phyloP scores from a whole-genome alignment of 106 monocot genomes.

The Hemerocallis citrina region DNA sequence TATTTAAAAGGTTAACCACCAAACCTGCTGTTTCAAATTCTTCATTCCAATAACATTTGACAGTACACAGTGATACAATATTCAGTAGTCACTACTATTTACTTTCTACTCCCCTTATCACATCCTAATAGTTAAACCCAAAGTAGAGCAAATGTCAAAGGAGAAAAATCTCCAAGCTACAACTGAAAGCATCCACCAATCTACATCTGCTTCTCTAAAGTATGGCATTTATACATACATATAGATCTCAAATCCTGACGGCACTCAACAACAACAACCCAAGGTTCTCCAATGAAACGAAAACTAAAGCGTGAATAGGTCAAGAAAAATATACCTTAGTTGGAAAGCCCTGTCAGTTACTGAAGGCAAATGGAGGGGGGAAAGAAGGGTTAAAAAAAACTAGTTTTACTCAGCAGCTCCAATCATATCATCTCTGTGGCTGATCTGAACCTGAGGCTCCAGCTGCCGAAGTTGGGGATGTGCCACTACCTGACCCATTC shows the following conservation, averaged over 20 bases:
- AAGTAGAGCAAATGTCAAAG: too few relatives aligned
- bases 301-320: not conserved
- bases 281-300: not conserved
- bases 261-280: not conserved
- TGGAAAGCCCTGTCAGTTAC: not conserved
- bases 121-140: too few relatives aligned
- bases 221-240: not conserved
- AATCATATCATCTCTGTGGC: not conserved
- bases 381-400: not conserved
- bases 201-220: not conserved
- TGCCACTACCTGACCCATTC: constrained; percentile 54
- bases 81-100: not conserved
- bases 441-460: constrained; percentile 51
- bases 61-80: not conserved
- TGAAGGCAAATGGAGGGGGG: not conserved
- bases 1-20: too few relatives aligned
- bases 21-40: not conserved
- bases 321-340: constrained; percentile 5
- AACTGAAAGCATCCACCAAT: not conserved
- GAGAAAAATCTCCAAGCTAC: too few relatives aligned
- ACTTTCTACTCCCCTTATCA: not conserved
- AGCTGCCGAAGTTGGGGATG: constrained; percentile 18
- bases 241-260: not conserved
- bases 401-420: not conserved
- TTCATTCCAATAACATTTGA: not conserved